Evolutionary conservation across 2,329 filamentous ascomycete species (phyloP).

Genomic region (Graphilbum ipis-grandicollis): DNA sequence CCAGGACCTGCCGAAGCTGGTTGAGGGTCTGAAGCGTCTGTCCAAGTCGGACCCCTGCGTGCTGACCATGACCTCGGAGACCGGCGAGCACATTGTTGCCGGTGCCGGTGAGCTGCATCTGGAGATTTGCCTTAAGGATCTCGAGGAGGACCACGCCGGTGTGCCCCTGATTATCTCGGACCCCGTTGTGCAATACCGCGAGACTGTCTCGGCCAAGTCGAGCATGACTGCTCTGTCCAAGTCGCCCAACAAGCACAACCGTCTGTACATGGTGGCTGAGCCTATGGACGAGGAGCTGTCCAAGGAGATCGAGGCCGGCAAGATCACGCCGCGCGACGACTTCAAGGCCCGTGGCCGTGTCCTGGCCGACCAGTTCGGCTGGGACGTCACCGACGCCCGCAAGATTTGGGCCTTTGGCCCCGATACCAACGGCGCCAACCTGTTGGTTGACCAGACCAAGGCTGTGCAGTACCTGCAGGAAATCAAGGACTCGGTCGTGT

Average conservation of each 20-base stretch:
- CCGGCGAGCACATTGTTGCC: slow-evolving; percentile 96
- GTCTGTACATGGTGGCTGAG: slow-evolving; percentile 89
- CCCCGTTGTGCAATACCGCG: slow-evolving; percentile 96
- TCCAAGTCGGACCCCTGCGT: slow-evolving; percentile 99
- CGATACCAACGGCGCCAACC: slow-evolving; percentile 92
- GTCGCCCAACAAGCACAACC: slow-evolving; percentile 99
- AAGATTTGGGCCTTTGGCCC: slow-evolving; percentile 99
- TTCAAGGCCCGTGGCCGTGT: slow-evolving; percentile 96
- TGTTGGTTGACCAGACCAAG: slow-evolving; percentile 99
- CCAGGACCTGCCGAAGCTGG: slow-evolving; percentile 97
- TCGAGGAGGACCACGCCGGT: slow-evolving; percentile 98
- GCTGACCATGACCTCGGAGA: slow-evolving; percentile 72
- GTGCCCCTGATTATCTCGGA: slow-evolving; percentile 95
- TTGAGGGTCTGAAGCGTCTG: slow-evolving; percentile 99
- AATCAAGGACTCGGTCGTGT: slow-evolving; percentile 99
- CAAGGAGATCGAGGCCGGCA: slow-evolving; percentile 77
- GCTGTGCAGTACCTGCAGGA: slow-evolving; percentile 99
- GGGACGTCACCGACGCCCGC: slow-evolving; percentile 98
- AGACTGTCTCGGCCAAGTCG: slow-evolving; percentile 72
- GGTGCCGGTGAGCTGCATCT: slow-evolving; percentile 99
- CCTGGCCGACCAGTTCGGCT: slow-evolving; percentile 91
- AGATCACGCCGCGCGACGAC: slow-evolving; percentile 90
- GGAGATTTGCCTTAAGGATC: slow-evolving; percentile 99
- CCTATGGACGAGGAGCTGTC: slow-evolving; percentile 86
- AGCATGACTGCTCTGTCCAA: slow-evolving; percentile 96